Percentiles rank a stretch among this genome's conserved stretches.
phyloP scores from a whole-genome alignment of 768 basidiomycete genomes.

The Tricholoma flavovirens region DNA sequence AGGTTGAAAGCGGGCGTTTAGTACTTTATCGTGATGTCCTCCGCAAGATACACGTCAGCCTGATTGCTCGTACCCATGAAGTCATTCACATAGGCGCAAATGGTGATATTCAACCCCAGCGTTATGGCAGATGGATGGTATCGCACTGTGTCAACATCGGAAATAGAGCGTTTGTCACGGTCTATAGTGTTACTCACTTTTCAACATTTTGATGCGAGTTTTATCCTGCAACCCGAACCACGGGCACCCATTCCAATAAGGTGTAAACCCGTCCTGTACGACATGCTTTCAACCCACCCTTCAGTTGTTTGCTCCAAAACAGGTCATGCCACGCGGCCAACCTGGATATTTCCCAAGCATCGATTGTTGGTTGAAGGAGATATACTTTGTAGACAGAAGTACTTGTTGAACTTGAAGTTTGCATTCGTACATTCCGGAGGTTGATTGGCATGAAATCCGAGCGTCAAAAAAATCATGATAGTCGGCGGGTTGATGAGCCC shows the following conservation, averaged over 20 bases:
- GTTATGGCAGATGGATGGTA: slow-evolving; percentile 41
- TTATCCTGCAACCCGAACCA: slow-evolving; percentile 63
- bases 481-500: too few species aligned
- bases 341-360: too few species aligned
- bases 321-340: too few species aligned
- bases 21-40: slow-evolving; percentile 20
- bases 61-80: slow-evolving; percentile 63
- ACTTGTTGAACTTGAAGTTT: too few species aligned
- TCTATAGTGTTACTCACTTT: slow-evolving; percentile 43
- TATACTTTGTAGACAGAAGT: neutral
- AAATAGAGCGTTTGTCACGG: slow-evolving; percentile 9
- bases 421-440: too few species aligned
- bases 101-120: slow-evolving; percentile 55
- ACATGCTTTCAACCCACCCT: too few species aligned
- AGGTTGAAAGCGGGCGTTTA: too few species aligned
- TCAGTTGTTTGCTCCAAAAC: too few species aligned
- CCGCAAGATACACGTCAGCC: slow-evolving; percentile 89
- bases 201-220: slow-evolving; percentile 53
- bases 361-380: neutral
- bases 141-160: slow-evolving; percentile 14
- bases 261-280: too few species aligned
- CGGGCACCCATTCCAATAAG: slow-evolving; percentile 28
- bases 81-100: slow-evolving; percentile 89
- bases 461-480: too few species aligned
- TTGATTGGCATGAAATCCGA: too few species aligned